Conservation (phyloP, 768 basidiomycete species). For the Leucocoprinus birnbaumii region DNA sequence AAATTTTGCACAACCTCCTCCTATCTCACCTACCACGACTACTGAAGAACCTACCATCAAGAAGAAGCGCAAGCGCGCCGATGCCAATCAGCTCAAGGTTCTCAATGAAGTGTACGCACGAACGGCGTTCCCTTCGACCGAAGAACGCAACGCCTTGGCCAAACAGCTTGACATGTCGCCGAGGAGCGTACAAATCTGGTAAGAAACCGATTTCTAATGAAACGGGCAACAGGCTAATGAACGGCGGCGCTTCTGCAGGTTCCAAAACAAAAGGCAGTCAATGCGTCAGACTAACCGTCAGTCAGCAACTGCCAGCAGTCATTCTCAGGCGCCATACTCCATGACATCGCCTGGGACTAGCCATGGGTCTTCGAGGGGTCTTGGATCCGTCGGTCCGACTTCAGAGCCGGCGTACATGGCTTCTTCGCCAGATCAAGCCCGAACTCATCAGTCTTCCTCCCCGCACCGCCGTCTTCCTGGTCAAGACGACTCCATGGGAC, state of each 20-base stretch:
- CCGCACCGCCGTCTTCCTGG: conserved; percentile 43
- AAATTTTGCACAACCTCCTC: conserved; percentile 49
- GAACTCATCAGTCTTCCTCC: conserved; percentile 27
- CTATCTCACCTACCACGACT: conserved; percentile 42
- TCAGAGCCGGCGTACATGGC: conserved; percentile 12
- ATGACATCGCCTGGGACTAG: conserved; percentile 30
- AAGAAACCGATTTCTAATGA: conserved; percentile 18
- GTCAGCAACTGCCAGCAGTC: conserved; percentile 41
- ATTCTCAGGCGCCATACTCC: conserved; percentile 48
- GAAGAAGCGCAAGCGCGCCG: conserved; percentile 86
- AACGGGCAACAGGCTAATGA: conserved; percentile 16
- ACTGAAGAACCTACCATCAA: conserved; percentile 70
- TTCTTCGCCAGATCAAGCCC: conserved; percentile 20
- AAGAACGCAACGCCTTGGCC: conserved; percentile 76
- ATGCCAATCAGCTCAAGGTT: conserved; percentile 74
- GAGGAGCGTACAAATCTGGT: conserved; percentile 88
- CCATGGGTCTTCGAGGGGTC: conserved; percentile 9
- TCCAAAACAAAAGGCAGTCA: conserved; percentile 84
- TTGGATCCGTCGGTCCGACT: not conserved
- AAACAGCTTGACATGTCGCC: conserved; percentile 81
- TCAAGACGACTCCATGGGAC: conserved; percentile 39
- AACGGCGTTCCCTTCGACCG: conserved; percentile 86
- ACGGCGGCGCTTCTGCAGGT: conserved; percentile 45
- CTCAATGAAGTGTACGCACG: conserved; percentile 78
- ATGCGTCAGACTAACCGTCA: conserved; percentile 78